These are phyloP conservation scores for Cercospora brassicicola DNA, from an alignment of 2,329 filamentous ascomycete genomes.

Conservation along the genomic window DNA sequence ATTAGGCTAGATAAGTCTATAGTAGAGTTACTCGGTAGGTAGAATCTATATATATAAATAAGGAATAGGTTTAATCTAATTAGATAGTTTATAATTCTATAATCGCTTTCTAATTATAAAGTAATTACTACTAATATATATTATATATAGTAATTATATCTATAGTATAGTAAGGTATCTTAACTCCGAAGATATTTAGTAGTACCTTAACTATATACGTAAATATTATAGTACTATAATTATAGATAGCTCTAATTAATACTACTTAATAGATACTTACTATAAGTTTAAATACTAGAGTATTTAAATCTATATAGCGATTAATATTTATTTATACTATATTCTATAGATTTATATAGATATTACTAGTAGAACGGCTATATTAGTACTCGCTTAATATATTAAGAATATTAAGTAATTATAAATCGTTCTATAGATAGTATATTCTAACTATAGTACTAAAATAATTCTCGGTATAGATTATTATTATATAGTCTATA, in stretches of 20 bases:
- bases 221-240: neutral
- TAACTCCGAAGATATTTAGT: neutral
- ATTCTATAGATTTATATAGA: neutral
- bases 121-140: neutral
- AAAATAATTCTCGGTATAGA: neutral
- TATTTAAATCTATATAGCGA: neutral
- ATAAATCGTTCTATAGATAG: neutral
- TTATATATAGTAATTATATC: neutral
- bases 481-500: neutral
- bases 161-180: neutral
- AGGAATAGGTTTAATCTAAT: neutral
- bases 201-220: neutral
- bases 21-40: no score
- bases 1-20: no score
- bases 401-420: neutral
- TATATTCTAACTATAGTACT: neutral
- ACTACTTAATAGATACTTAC: neutral
- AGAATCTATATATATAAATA: neutral
- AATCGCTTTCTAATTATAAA: neutral
- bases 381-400: neutral
- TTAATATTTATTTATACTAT: neutral
- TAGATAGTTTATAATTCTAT: neutral
- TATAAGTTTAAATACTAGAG: neutral
- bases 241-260: neutral
- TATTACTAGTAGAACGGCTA: neutral